Evolutionary conservation across 306 rosid genomes (phyloP), one percentile per base, ranked within the genome.

Genomic region (Macrotyloma uniflorum): DNA sequence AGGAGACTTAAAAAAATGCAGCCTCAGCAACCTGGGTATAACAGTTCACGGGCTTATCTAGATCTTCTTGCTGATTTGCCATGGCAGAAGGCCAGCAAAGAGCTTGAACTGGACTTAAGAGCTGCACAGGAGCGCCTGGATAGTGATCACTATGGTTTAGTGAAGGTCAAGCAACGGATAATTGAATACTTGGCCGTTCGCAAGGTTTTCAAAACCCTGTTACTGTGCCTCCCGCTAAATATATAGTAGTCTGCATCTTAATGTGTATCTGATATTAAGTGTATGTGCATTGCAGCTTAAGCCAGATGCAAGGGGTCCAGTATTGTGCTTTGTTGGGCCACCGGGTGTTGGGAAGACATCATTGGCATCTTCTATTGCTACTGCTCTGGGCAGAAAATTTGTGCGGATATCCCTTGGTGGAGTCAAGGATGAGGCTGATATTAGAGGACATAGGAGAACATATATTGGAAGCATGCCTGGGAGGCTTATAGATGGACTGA

Each of bases 391-490:
- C 42, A 83, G 99, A 84, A 93, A 95, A 77, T 95, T 93, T 79
- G 76, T 95, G 45, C 93, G 97, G 80, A 95, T 95, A 83, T 95
- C 99, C 80, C 98, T 95, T 80, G 99, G 98, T 63, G 99, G 99
- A 79, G 99, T 95, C 79, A 95, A 95, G 90, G 99, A 95, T 79
- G 99, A 95, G 87, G 99, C 99, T 53, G 99, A 95, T 82, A 88
- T 95, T 79, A 90, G 99, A 83, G 99, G 99, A 61, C 99, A 95
- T 76, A 86, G 99, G 89, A 93, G 98, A 90, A 95, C 99, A 58
- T 95, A 95, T 77, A 90, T 95, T 81, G 98, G 99, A 87, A 95
- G 99, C 90, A 95, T 95, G 99, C 98, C 98, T 32, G 99, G 98
- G 63, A 87, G 98, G 76, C 98, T 95, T 67, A 91, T 95, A 83